Conservation (phyloP, 768 basidiomycete genomes). For the Russula compacta region DNA sequence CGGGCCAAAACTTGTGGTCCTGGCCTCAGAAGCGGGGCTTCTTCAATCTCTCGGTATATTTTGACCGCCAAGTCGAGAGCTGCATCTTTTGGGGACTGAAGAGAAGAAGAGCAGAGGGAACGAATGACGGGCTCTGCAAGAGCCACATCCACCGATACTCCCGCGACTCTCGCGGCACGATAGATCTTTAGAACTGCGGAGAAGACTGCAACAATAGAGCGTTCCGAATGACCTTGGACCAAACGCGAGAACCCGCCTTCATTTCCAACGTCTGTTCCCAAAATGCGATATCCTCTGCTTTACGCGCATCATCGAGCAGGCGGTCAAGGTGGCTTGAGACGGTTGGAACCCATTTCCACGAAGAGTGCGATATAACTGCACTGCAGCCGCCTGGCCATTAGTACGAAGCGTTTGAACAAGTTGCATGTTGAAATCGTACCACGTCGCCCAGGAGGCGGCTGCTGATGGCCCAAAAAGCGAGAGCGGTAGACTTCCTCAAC, state of each 20-base stretch:
- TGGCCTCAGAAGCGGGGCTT: neutral
- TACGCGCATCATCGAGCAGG: constrained; percentile 9
- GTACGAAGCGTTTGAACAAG: constrained; percentile 3
- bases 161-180: constrained; percentile 33
- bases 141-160: constrained; percentile 39
- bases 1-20: neutral
- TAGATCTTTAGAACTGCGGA: constrained; percentile 42
- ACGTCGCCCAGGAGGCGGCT: neutral
- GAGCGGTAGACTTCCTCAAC: constrained; percentile 17
- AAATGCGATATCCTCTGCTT: constrained; percentile 11
- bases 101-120: constrained; percentile 35
- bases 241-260: constrained; percentile 36
- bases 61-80: constrained; percentile 45
- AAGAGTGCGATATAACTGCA: constrained; percentile 3
- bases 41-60: constrained; percentile 40
- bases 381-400: neutral
- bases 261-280: constrained; percentile 36
- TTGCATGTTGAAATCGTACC: constrained; percentile 8
- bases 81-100: constrained; percentile 31
- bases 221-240: constrained; percentile 49
- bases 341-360: constrained; percentile 8
- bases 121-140: constrained; percentile 50
- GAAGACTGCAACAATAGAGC: constrained; percentile 33
- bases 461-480: neutral
- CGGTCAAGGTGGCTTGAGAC: constrained; percentile 12